These are phyloP conservation scores for Heimioporus sp. DNA, from an alignment of 768 basidiomycete species.

Conservation along the genomic window DNA sequence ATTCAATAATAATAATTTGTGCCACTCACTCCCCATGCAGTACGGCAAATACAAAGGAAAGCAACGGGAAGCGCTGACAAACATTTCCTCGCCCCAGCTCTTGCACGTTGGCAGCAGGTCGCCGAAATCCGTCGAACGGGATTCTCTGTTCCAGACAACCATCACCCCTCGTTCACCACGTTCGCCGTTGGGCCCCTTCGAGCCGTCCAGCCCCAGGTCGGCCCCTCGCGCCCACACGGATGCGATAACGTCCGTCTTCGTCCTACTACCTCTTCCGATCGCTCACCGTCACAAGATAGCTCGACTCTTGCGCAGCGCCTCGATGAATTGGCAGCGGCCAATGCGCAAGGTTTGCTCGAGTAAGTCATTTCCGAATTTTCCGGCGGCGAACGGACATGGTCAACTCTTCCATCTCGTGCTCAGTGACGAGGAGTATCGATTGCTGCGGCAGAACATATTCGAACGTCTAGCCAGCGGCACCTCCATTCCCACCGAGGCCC, in stretches of 20 bases:
- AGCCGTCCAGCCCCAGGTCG: slow-evolving; percentile 18
- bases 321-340: slow-evolving; percentile 76
- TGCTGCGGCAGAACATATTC: slow-evolving; percentile 81
- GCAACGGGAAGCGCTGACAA: slow-evolving; percentile 43
- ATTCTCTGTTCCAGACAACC: slow-evolving; percentile 11
- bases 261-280: slow-evolving; percentile 9
- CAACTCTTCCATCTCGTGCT: slow-evolving; percentile 1
- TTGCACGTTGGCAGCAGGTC: slow-evolving; percentile 19
- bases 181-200: slow-evolving; percentile 22
- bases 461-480: slow-evolving; percentile 67
- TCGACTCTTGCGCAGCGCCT: slow-evolving; percentile 77
- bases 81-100: slow-evolving; percentile 33
- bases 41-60: slow-evolving; percentile 60
- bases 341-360: slow-evolving; percentile 78
- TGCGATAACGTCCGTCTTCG: slow-evolving; percentile 51
- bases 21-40: slow-evolving; percentile 29
- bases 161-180: slow-evolving; percentile 16
- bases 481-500: slow-evolving; percentile 56
- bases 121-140: slow-evolving; percentile 19
- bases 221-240: slow-evolving; percentile 39
- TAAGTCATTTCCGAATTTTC: slow-evolving; percentile 33
- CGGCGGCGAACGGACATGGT: neutral
- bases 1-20: neutral
- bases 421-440: slow-evolving; percentile 84
- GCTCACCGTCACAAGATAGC: slow-evolving; percentile 36